These are phyloP conservation scores for Glarea lozoyensis DNA, from an alignment of 495 filamentous ascomycete species.

Conservation along the genomic window DNA sequence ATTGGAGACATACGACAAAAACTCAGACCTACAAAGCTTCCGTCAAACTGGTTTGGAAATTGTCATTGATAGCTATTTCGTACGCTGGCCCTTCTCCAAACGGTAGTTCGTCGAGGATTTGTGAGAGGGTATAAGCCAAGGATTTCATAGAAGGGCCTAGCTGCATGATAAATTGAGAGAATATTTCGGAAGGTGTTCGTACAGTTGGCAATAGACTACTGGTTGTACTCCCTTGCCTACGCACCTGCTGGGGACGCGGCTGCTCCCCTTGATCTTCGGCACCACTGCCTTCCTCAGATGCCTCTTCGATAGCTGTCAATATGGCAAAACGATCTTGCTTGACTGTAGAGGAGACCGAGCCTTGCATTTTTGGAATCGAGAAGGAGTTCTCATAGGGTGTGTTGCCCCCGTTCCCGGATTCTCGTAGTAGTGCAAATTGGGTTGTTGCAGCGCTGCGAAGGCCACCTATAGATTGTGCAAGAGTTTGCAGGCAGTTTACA, in stretches of 20 bases:
- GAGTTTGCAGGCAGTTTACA: constrained; percentile 74
- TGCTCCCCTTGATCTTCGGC: constrained; percentile 26
- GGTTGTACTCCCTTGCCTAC: constrained; percentile 8
- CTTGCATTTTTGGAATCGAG: constrained; percentile 1
- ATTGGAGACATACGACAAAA: background rate
- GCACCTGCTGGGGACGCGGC: background rate
- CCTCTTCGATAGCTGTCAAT: constrained; percentile 59
- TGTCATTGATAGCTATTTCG: constrained; percentile 62
- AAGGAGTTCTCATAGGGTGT: background rate
- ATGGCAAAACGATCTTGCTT: constrained; percentile 22
- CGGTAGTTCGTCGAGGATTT: constrained; percentile 80
- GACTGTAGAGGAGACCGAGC: background rate
- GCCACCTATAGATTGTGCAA: constrained; percentile 86
- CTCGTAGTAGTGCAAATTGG: constrained; percentile 74
- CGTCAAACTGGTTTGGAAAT: constrained; percentile 66
- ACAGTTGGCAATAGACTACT: constrained; percentile 23
- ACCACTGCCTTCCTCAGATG: constrained; percentile 49
- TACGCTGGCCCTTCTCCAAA: constrained; percentile 59
- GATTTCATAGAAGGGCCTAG: constrained; percentile 95
- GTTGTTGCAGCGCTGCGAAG: constrained; percentile 81
- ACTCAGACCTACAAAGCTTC: constrained; percentile 48
- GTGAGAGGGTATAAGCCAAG: constrained; percentile 77
- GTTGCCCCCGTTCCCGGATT: constrained; percentile 30
- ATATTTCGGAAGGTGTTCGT: constrained; percentile 65
- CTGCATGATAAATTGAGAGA: constrained; percentile 75